These are phyloP conservation scores for Creolimax fragrantissima DNA, from an alignment of 78 protist species.

Conservation along the genomic window DNA sequence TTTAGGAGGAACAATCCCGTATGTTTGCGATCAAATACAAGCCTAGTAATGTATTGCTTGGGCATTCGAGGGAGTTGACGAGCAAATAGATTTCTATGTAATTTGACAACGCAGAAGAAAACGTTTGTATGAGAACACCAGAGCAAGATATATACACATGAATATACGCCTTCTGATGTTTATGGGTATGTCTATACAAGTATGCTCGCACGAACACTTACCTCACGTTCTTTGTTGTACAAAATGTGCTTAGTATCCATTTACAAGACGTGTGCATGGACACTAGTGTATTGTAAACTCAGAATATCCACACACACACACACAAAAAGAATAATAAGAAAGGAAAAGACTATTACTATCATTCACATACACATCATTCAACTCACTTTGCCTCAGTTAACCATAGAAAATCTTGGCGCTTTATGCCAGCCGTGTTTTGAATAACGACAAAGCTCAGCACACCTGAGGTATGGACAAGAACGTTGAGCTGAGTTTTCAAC, in stretches of 20 bases:
- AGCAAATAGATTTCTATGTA: slow-evolving; percentile 40
- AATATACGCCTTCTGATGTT: too few relatives aligned
- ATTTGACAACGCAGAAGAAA: too few relatives aligned
- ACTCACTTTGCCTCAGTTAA: background rate
- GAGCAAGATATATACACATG: too few relatives aligned
- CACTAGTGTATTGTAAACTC: background rate
- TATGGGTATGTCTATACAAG: too few relatives aligned
- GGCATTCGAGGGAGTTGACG: slow-evolving; percentile 90
- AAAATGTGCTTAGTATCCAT: too few relatives aligned
- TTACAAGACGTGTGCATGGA: background rate
- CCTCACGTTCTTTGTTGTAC: background rate
- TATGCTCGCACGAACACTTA: too few relatives aligned
- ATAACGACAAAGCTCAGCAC: background rate
- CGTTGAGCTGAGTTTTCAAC: too few relatives aligned
- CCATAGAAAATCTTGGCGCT: background rate
- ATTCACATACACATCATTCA: too few relatives aligned
- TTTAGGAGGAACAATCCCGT: background rate
- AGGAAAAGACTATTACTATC: too few relatives aligned
- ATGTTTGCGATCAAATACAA: slow-evolving; percentile 46
- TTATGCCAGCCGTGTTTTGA: background rate
- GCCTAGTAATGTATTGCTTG: slow-evolving; percentile 65
- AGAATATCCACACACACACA: background rate
- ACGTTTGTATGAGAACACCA: too few relatives aligned
- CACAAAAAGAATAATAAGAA: too few relatives aligned
- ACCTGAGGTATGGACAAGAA: too few relatives aligned